Evolutionary conservation across 1,284 basidiomycete genomes (phyloP).

Genomic region (Cryptococcus wingfieldii): DNA sequence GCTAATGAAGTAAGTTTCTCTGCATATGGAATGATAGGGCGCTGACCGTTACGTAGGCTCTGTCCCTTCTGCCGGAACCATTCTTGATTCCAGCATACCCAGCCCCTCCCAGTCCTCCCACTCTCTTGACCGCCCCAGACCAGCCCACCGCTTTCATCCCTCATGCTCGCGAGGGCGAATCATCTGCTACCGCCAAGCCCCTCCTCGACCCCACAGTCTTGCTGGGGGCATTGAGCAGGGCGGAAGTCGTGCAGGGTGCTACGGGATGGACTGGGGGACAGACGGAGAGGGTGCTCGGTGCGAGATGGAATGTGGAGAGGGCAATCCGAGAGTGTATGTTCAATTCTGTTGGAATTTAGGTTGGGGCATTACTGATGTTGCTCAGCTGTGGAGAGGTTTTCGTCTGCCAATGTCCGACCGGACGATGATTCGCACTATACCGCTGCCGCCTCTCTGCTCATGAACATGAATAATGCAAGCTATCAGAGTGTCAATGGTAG

Average conservation of each 20-base stretch:
- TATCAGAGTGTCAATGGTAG: slow-evolving; percentile 62
- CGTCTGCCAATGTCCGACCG: slow-evolving; percentile 58
- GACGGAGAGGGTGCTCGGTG: slow-evolving; percentile 56
- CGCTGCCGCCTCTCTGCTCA: slow-evolving; percentile 67
- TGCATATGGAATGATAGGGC: background rate
- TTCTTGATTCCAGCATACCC: slow-evolving; percentile 33
- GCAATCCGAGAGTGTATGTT: slow-evolving; percentile 70
- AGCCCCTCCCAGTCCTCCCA: slow-evolving; percentile 7
- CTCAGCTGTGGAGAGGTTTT: slow-evolving; percentile 60
- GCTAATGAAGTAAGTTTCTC: slow-evolving; percentile 56
- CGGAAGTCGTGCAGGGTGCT: slow-evolving; percentile 57
- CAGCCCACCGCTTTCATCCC: slow-evolving; percentile 35
- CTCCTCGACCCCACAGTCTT: slow-evolving; percentile 58
- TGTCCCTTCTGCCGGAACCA: slow-evolving; percentile 36
- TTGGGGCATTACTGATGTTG: background rate
- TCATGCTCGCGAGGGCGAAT: slow-evolving; percentile 35
- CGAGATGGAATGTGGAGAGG: slow-evolving; percentile 67
- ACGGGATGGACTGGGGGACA: slow-evolving; percentile 60
- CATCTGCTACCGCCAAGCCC: slow-evolving; percentile 25
- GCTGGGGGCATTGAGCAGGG: slow-evolving; percentile 56
- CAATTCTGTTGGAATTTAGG: background rate
- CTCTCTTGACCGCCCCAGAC: slow-evolving; percentile 29
- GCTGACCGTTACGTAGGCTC: slow-evolving; percentile 14
- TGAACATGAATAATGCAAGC: slow-evolving; percentile 82
- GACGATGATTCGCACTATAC: slow-evolving; percentile 68